phyloP scores from a whole-genome alignment of 1,139 yeast genomes.

The Wickerhamomyces sp. region DNA sequence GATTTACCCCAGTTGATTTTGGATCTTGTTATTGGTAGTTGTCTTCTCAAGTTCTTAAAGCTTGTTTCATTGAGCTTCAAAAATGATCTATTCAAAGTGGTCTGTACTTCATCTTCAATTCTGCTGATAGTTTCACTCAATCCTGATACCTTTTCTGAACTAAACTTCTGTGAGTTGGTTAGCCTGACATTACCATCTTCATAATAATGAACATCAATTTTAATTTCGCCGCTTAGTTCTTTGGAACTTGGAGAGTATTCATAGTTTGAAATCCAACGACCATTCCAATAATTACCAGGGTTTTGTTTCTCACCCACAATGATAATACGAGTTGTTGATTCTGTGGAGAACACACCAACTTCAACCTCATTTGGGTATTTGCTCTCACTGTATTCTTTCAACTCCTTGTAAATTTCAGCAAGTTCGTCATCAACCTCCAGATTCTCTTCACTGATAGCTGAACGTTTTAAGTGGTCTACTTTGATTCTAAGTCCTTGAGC shows the following conservation, averaged over 20 bases:
- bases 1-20: constrained; percentile 95
- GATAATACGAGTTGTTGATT: constrained; percentile 40
- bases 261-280: constrained; percentile 80
- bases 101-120: constrained; percentile 60
- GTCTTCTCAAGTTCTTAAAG: constrained; percentile 83
- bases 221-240: constrained; percentile 46
- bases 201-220: constrained; percentile 80
- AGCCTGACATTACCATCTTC: constrained; percentile 95
- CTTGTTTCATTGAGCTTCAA: constrained; percentile 69
- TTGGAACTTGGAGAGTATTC: constrained; percentile 32
- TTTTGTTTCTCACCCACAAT: constrained; percentile 72
- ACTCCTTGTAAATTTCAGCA: constrained; percentile 17
- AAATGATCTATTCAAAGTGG: constrained; percentile 58
- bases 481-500: constrained; percentile 46
- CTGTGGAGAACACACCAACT: constrained; percentile 33
- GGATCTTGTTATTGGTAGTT: constrained; percentile 85
- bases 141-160: constrained; percentile 10
- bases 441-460: constrained; percentile 48
- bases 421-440: constrained; percentile 22
- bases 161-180: constrained; percentile 44
- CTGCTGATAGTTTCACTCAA: constrained; percentile 36
- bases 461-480: constrained; percentile 48
- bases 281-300: constrained; percentile 80
- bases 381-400: constrained; percentile 33
- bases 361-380: constrained; percentile 42